Evolutionary conservation across 352 stramenopile species (phyloP).

Genomic region (Thalassiosira sp.): DNA sequence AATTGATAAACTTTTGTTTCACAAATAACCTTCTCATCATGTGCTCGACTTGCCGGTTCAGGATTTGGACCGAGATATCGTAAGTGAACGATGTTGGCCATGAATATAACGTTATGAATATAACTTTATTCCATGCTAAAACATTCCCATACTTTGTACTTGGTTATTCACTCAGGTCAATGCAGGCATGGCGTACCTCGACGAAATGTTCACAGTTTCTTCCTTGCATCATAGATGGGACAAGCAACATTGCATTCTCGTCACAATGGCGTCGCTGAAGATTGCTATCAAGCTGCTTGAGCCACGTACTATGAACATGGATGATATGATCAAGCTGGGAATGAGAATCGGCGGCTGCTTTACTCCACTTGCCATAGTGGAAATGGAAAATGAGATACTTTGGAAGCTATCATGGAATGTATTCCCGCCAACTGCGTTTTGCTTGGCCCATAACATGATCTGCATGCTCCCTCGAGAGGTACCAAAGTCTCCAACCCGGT

Average conservation of each 20-base stretch:
- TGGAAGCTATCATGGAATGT: slow-evolving; percentile 47
- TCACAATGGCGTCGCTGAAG: slow-evolving; percentile 36
- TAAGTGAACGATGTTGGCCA: slow-evolving; percentile 14
- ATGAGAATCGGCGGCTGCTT: slow-evolving; percentile 6
- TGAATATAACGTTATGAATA: background rate
- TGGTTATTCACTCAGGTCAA: slow-evolving; percentile 13
- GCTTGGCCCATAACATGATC: slow-evolving; percentile 49
- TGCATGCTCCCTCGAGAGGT: slow-evolving; percentile 45
- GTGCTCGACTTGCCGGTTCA: slow-evolving; percentile 9
- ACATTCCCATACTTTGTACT: background rate
- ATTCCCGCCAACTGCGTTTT: slow-evolving; percentile 40
- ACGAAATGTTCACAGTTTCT: slow-evolving; percentile 44
- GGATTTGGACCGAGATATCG: slow-evolving; percentile 51
- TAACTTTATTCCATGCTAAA: background rate
- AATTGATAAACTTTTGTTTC: background rate
- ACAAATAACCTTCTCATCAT: background rate
- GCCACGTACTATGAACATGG: slow-evolving; percentile 47
- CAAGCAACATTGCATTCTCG: slow-evolving; percentile 36
- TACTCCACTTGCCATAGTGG: slow-evolving; percentile 18
- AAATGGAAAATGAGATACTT: slow-evolving; percentile 49
- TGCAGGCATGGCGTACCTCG: slow-evolving; percentile 45
- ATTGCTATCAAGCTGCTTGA: slow-evolving; percentile 51
- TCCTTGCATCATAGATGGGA: slow-evolving; percentile 37
- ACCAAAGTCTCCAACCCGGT: slow-evolving; percentile 17
- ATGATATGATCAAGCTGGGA: slow-evolving; percentile 55